phyloP scores from a whole-genome alignment of 2,329 filamentous ascomycete genomes.

The Trichoderma brevicompactum region DNA sequence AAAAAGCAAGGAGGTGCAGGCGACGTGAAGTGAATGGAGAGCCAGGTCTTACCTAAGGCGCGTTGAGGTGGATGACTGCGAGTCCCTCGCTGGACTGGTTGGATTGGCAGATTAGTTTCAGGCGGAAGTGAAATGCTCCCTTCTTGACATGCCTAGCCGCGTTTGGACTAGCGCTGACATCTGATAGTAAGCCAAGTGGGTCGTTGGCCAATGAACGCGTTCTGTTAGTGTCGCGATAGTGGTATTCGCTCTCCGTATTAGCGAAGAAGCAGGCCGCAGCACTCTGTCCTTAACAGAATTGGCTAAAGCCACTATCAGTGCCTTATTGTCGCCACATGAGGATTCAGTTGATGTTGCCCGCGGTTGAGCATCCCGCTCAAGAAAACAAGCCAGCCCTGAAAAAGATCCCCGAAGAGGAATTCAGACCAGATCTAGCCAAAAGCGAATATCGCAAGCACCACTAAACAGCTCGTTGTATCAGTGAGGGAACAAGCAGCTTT shows the following conservation, averaged over 20 bases:
- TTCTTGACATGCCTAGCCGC: slow-evolving; percentile 33
- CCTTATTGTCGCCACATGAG: neutral
- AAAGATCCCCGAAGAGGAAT: neutral
- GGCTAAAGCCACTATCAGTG: neutral
- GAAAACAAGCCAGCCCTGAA: neutral
- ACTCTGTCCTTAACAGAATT: neutral
- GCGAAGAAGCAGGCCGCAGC: neutral
- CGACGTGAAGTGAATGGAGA: slow-evolving; percentile 35
- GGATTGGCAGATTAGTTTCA: slow-evolving; percentile 41
- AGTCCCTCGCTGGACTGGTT: slow-evolving; percentile 34
- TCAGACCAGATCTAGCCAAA: slow-evolving; percentile 13
- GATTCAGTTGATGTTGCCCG: neutral
- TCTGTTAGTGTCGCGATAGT: slow-evolving; percentile 28
- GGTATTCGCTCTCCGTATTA: neutral
- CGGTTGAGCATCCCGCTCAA: neutral
- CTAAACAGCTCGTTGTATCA: neutral
- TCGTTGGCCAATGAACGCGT: slow-evolving; percentile 35
- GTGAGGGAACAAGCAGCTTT: neutral
- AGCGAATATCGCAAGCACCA: neutral
- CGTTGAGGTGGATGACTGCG: slow-evolving; percentile 39
- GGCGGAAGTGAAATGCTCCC: slow-evolving; percentile 37
- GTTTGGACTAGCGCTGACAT: slow-evolving; percentile 37
- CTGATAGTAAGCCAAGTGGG: slow-evolving; percentile 31
- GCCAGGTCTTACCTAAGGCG: slow-evolving; percentile 42
- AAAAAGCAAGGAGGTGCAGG: slow-evolving; percentile 34